phyloP scores from a whole-genome alignment of 2,329 filamentous ascomycete species.

The Bipolaris bicolor region DNA sequence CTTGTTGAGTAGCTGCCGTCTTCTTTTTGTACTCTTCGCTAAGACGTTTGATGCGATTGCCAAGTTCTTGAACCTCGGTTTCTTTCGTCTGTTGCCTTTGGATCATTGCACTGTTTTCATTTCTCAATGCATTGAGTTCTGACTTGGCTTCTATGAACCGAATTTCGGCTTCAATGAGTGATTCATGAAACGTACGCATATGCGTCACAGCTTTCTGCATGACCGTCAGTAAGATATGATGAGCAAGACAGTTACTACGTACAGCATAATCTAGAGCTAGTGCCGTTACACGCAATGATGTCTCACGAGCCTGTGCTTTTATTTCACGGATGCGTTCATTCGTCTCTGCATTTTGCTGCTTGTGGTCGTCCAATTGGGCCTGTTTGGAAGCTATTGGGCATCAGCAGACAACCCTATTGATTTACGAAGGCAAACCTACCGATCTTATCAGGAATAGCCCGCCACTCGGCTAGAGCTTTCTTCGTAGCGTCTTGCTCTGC shows the following conservation, averaged over 20 bases:
- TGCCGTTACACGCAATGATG: conserved; percentile 49
- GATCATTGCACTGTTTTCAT: conserved; percentile 59
- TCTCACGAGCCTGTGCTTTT: conserved; percentile 44
- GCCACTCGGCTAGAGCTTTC: conserved; percentile 67
- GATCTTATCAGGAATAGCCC: conserved; percentile 72
- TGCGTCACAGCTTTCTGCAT: conserved; percentile 60
- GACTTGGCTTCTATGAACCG: conserved; percentile 80
- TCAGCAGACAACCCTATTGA: background rate
- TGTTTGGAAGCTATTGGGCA: conserved; percentile 47
- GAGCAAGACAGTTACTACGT: background rate
- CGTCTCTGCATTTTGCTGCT: conserved; percentile 51
- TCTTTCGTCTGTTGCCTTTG: conserved; percentile 44
- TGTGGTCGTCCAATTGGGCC: conserved; percentile 53
- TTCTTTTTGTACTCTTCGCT: conserved; percentile 22
- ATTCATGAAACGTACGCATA: conserved; percentile 67
- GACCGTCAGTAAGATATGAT: background rate
- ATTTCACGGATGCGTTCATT: conserved; percentile 59
- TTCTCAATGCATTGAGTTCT: conserved; percentile 72
- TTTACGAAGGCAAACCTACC: background rate
- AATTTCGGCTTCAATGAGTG: conserved; percentile 72
- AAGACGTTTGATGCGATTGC: conserved; percentile 17
- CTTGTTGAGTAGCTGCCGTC: conserved; percentile 21
- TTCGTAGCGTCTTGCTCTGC: conserved; percentile 72
- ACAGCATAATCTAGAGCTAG: conserved; percentile 59
- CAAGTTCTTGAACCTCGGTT: conserved; percentile 24